Evolutionary conservation across 495 filamentous ascomycete species (phyloP).

Genomic region (Aspergillus sparsus): DNA sequence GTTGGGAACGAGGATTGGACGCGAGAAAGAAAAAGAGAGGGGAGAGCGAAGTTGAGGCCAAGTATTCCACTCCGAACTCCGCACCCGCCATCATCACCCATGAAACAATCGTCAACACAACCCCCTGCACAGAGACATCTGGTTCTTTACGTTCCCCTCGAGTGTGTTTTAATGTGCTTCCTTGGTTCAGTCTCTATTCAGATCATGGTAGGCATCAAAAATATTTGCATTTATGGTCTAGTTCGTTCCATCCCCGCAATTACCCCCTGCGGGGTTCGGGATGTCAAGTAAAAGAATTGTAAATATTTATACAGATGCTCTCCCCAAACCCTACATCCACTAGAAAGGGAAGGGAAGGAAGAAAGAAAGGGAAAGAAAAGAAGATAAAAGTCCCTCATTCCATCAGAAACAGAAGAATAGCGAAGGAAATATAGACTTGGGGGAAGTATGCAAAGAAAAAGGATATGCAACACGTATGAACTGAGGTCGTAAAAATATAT

Average conservation of each 20-base stretch:
- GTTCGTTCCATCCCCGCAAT: constrained; percentile 13
- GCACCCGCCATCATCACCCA: constrained; percentile 2
- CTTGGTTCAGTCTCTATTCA: not conserved
- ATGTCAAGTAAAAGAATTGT: constrained; percentile 16
- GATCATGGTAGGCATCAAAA: not conserved
- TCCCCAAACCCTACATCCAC: not conserved
- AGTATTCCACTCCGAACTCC: constrained; percentile 31
- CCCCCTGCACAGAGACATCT: no score
- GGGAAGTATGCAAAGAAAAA: constrained; percentile 11
- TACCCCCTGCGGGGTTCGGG: constrained; percentile 2
- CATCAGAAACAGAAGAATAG: constrained; percentile 15
- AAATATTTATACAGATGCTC: constrained; percentile 33
- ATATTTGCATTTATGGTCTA: constrained; percentile 14
- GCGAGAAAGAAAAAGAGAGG: constrained; percentile 20
- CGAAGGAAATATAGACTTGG: constrained; percentile 15
- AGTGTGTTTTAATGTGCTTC: not conserved
- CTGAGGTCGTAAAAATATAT: constrained; percentile 29
- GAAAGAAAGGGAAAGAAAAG: no score
- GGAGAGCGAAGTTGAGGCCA: constrained; percentile 41
- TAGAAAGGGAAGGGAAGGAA: not conserved
- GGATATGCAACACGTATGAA: constrained; percentile 25
- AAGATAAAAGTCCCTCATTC: constrained; percentile 3
- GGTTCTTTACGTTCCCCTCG: no score
- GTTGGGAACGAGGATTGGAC: not conserved
- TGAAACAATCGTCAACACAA: no score